Percentiles rank a stretch among this genome's conserved stretches.
Conservation (phyloP, 495 filamentous ascomycete genomes). For the Cenococcum geophilum region DNA sequence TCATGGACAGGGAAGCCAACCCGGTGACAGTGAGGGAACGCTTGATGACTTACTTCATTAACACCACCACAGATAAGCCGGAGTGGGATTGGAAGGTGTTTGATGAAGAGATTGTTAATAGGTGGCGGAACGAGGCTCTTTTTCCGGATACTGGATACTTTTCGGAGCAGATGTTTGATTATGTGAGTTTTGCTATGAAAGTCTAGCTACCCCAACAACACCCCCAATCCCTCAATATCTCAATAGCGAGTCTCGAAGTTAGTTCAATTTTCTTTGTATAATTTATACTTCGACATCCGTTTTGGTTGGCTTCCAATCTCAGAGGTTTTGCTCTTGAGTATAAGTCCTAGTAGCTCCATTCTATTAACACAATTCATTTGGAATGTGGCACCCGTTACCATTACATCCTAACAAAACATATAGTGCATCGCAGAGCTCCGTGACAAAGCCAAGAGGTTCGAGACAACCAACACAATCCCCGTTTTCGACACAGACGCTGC, state of each 20-base stretch:
- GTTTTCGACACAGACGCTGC: constrained; percentile 20
- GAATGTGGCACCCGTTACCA: too few relatives aligned
- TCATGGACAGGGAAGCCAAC: not conserved
- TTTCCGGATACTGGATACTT: not conserved
- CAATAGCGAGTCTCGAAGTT: too few relatives aligned
- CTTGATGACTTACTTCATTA: constrained; percentile 35
- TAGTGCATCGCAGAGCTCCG: constrained; percentile 48
- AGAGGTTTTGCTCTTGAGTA: not conserved
- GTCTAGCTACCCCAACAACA: too few relatives aligned
- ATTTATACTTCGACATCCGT: too few relatives aligned
- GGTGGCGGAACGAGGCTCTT: constrained; percentile 23
- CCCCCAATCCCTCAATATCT: too few relatives aligned
- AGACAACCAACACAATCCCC: constrained; percentile 13
- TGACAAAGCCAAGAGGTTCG: constrained; percentile 18
- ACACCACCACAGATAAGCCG: constrained; percentile 35
- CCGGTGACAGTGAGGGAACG: constrained; percentile 40
- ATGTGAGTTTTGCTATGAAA: not conserved
- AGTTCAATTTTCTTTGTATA: too few relatives aligned
- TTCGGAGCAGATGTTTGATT: not conserved
- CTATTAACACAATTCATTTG: too few relatives aligned
- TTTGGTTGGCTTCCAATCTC: not conserved
- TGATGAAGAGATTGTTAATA: constrained; percentile 26
- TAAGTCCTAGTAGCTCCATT: not conserved
- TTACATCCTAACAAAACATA: too few relatives aligned
- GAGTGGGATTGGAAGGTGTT: constrained; percentile 36